These are phyloP conservation scores for Suhomyces faveliae DNA, from an alignment of 805 yeast species.

Conservation along the genomic window DNA sequence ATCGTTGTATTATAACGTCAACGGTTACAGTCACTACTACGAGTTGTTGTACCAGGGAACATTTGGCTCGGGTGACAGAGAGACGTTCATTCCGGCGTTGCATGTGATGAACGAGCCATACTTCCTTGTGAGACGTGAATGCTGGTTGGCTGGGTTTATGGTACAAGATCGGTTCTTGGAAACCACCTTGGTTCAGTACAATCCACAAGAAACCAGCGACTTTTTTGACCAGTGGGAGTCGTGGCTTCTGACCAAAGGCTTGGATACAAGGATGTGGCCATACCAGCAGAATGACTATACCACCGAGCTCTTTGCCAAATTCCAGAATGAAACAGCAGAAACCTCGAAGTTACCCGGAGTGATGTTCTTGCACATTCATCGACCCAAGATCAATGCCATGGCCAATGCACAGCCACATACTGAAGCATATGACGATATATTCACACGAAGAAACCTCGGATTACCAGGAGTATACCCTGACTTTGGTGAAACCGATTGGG, in stretches of 20 bases:
- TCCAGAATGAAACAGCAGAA: slow-evolving; percentile 9
- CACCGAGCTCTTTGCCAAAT: slow-evolving; percentile 19
- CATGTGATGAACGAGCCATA: slow-evolving; percentile 36
- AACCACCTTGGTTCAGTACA: slow-evolving; percentile 33
- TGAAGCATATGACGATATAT: slow-evolving; percentile 15
- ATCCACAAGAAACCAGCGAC: slow-evolving; percentile 21
- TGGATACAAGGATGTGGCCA: slow-evolving; percentile 32
- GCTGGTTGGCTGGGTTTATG: slow-evolving; percentile 12
- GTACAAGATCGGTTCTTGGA: slow-evolving; percentile 12
- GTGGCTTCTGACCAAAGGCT: slow-evolving; percentile 20
- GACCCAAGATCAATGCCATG: slow-evolving; percentile 33
- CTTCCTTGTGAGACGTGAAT: slow-evolving; percentile 29
- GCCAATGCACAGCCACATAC: slow-evolving; percentile 15
- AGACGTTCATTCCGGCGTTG: slow-evolving; percentile 42
- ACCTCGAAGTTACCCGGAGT: slow-evolving; percentile 20
- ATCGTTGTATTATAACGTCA: slow-evolving; percentile 38
- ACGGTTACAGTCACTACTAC: slow-evolving; percentile 37
- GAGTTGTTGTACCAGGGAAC: slow-evolving; percentile 42
- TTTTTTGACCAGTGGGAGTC: slow-evolving; percentile 25
- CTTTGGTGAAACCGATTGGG: slow-evolving; percentile 30
- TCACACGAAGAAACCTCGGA: slow-evolving; percentile 25
- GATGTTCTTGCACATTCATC: slow-evolving; percentile 31
- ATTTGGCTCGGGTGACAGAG: slow-evolving; percentile 45
- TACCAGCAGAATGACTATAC: slow-evolving; percentile 30
- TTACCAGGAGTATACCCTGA: slow-evolving; percentile 17